These are phyloP conservation scores for Suillus brevipes DNA, from an alignment of 768 basidiomycete species.

Conservation along the genomic window DNA sequence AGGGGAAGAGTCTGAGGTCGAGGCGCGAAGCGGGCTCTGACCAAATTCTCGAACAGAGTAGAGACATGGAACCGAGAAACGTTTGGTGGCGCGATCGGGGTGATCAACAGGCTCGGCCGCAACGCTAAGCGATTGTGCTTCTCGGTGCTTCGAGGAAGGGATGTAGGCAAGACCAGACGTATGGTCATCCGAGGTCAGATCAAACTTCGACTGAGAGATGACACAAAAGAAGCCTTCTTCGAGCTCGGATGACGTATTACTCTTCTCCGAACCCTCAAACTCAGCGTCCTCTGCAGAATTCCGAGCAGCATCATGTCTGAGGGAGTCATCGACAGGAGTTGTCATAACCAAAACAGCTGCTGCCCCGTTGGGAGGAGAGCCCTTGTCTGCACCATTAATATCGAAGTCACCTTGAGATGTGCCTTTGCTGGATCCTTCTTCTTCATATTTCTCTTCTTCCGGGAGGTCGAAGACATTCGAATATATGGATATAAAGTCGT, in stretches of 20 bases:
- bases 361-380: background rate
- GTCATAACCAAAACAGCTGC: background rate
- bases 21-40: slow-evolving; percentile 15
- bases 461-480: slow-evolving; percentile 6
- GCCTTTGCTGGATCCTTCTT: background rate
- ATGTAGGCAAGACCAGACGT: background rate
- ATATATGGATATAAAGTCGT: background rate
- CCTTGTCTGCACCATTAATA: background rate
- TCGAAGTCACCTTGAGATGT: background rate
- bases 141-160: background rate
- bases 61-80: background rate
- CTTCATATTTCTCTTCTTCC: background rate
- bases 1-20: slow-evolving; percentile 28
- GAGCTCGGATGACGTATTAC: background rate
- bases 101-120: background rate
- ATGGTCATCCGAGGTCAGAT: background rate
- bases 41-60: background rate
- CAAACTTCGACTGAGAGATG: background rate
- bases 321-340: background rate
- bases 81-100: background rate
- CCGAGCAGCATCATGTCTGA: background rate
- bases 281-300: background rate
- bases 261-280: no score
- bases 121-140: background rate
- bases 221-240: background rate